A percentile compares a stretch with the other conserved stretches of the same genome.
Evolutionary conservation across 2,329 filamentous ascomycete genomes (phyloP).

Genomic region (Clonostachys sp.): DNA sequence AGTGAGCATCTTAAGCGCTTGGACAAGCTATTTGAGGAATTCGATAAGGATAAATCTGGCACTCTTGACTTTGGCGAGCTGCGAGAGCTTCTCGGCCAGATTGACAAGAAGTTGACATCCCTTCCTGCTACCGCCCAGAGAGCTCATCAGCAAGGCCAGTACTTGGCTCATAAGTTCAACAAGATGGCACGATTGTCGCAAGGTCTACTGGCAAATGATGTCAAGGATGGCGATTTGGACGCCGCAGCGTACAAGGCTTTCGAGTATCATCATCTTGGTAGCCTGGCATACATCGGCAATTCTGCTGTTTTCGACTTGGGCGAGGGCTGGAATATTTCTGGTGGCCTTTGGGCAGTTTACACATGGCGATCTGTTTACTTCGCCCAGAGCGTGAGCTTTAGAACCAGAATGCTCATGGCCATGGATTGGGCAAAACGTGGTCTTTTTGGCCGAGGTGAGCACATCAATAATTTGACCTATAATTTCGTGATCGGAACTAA

Average conservation of each 20-base stretch:
- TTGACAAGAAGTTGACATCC: constrained; percentile 91
- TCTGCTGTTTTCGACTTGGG: constrained; percentile 90
- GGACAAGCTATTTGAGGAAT: constrained; percentile 85
- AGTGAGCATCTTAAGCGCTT: constrained; percentile 80
- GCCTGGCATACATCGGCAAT: constrained; percentile 91
- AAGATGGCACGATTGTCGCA: constrained; percentile 76
- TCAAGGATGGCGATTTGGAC: constrained; percentile 86
- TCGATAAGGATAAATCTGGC: constrained; percentile 89
- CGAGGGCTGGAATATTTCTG: constrained; percentile 70
- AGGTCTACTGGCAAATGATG: constrained; percentile 72
- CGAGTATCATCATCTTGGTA: constrained; percentile 88
- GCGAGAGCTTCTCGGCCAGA: constrained; percentile 80
- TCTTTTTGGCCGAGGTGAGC: constrained; percentile 88
- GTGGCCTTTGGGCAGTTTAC: constrained; percentile 89
- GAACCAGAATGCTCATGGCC: constrained; percentile 81
- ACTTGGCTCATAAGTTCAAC: constrained; percentile 91
- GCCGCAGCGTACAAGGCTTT: constrained; percentile 92
- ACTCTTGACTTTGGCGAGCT: constrained; percentile 94
- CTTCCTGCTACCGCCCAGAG: constrained; percentile 93
- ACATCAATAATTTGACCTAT: constrained; percentile 2
- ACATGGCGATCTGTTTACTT: constrained; percentile 97
- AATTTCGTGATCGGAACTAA: constrained; percentile 1
- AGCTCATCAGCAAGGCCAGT: constrained; percentile 91
- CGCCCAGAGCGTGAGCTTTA: constrained; percentile 90
- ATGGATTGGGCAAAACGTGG: constrained; percentile 99